phyloP scores from a whole-genome alignment of 306 rosid species.

The Quercus gilva region DNA sequence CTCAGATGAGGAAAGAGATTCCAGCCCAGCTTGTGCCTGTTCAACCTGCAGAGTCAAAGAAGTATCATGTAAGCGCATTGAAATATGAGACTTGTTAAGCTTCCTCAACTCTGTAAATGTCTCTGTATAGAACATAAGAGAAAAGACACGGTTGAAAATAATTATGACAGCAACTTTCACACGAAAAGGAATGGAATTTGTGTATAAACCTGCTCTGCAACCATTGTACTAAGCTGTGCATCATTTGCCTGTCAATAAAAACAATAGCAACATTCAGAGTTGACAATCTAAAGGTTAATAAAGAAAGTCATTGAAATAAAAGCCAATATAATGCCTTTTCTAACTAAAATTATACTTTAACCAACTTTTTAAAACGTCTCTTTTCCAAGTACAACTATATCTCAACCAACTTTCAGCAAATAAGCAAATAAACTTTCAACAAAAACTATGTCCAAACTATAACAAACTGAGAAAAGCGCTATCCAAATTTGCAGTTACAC shows the following conservation, averaged over 20 bases:
- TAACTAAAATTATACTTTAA: too few relatives aligned
- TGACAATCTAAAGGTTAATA: conserved; percentile 2
- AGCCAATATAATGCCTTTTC: not conserved
- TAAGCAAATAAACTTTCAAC: too few relatives aligned
- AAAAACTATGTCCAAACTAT: too few relatives aligned
- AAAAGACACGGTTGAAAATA: conserved; percentile 11
- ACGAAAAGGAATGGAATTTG: not conserved
- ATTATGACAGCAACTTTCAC: conserved; percentile 2
- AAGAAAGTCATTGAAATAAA: not conserved
- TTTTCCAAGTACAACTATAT: too few relatives aligned
- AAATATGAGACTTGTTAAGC: conserved; percentile 10
- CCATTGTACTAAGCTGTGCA: conserved; percentile 98
- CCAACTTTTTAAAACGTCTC: too few relatives aligned
- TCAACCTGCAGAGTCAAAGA: conserved; percentile 70
- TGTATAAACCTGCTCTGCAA: conserved; percentile 76
- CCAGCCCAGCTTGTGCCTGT: conserved; percentile 80
- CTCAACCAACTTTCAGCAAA: too few relatives aligned
- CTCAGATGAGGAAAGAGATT: conserved; percentile 72
- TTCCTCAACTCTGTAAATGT: conserved; percentile 17
- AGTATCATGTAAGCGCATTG: conserved; percentile 15
- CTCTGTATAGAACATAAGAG: conserved; percentile 10
- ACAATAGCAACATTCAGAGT: conserved; percentile 28
- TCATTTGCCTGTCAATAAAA: conserved; percentile 80
- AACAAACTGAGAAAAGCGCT: too few relatives aligned
- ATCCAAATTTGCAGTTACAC: too few relatives aligned